Percentiles rank a stretch among this genome's conserved stretches.
Evolutionary conservation across 1,284 basidiomycete genomes (phyloP).

Genomic region (Heterobasidion annosum): DNA sequence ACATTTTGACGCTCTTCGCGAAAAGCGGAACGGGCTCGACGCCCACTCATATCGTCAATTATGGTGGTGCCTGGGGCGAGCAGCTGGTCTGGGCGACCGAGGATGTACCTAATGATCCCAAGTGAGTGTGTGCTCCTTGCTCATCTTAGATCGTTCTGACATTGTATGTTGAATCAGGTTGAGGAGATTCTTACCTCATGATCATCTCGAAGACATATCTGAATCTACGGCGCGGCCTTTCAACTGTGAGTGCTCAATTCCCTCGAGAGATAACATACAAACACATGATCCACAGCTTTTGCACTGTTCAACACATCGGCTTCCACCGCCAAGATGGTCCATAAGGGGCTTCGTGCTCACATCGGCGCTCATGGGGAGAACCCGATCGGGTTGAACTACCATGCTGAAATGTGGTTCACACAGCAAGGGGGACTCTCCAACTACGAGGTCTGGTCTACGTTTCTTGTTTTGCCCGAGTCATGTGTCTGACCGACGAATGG

Average conservation of each 20-base stretch:
- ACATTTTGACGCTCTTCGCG: conserved; percentile 50
- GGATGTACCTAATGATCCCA: conserved; percentile 56
- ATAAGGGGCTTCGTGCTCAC: conserved; percentile 47
- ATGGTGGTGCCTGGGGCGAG: conserved; percentile 60
- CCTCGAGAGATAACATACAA: conserved; percentile 24
- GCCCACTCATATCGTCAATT: conserved; percentile 67
- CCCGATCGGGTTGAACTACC: conserved; percentile 66
- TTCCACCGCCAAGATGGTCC: conserved; percentile 59
- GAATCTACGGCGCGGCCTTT: background rate
- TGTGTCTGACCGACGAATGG: background rate
- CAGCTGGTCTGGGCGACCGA: conserved; percentile 57
- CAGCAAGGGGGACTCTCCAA: conserved; percentile 43
- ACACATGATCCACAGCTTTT: conserved; percentile 33
- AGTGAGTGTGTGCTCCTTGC: conserved; percentile 28
- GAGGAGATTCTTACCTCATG: background rate
- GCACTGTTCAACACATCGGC: conserved; percentile 59
- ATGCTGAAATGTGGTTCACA: conserved; percentile 61
- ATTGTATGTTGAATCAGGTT: background rate
- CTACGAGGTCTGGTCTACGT: conserved; percentile 30
- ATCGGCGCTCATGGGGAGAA: conserved; percentile 73
- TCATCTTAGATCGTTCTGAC: background rate
- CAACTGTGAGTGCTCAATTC: background rate
- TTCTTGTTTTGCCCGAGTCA: no score
- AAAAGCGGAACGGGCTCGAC: conserved; percentile 63
- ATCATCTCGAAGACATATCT: background rate